Evolutionary conservation across 2,329 filamentous ascomycete genomes (phyloP).

Genomic region (Aschersonia sp.): DNA sequence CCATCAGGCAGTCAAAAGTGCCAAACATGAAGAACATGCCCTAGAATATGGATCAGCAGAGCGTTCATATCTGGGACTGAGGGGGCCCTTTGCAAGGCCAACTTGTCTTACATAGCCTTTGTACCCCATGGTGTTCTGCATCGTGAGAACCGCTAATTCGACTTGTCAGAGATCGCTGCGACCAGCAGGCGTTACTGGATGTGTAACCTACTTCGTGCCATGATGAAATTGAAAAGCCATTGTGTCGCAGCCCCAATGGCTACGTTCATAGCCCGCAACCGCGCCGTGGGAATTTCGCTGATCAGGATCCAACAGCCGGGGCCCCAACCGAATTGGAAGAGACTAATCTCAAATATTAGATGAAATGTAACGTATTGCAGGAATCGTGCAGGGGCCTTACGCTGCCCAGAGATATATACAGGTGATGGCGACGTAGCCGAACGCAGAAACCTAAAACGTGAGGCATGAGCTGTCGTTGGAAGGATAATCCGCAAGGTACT

Average conservation of each 20-base stretch:
- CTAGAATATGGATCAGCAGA: slow-evolving; percentile 8
- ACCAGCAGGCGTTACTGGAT: background rate
- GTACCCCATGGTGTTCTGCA: slow-evolving; percentile 41
- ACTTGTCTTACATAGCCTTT: slow-evolving; percentile 21
- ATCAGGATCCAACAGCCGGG: slow-evolving; percentile 62
- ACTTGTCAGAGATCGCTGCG: background rate
- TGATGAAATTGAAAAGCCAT: slow-evolving; percentile 63
- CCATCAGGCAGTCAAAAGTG: slow-evolving; percentile 50
- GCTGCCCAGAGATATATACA: slow-evolving; percentile 60
- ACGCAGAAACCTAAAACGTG: slow-evolving; percentile 34
- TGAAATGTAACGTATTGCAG: slow-evolving; percentile 6
- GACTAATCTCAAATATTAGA: slow-evolving; percentile 11
- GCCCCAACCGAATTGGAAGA: slow-evolving; percentile 60
- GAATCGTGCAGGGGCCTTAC: slow-evolving; percentile 11
- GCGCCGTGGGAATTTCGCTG: slow-evolving; percentile 51
- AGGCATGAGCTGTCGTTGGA: background rate
- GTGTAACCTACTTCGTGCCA: slow-evolving; percentile 35
- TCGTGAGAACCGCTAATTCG: slow-evolving; percentile 40
- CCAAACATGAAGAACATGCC: slow-evolving; percentile 59
- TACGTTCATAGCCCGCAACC: slow-evolving; percentile 53
- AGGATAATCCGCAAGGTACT: background rate
- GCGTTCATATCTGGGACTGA: slow-evolving; percentile 1
- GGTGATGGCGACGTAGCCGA: slow-evolving; percentile 56
- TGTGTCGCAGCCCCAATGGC: slow-evolving; percentile 54
- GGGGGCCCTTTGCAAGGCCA: no score